These are phyloP conservation scores for Neoboletus magnificus DNA, from an alignment of 768 basidiomycete genomes.

Conservation along the genomic window DNA sequence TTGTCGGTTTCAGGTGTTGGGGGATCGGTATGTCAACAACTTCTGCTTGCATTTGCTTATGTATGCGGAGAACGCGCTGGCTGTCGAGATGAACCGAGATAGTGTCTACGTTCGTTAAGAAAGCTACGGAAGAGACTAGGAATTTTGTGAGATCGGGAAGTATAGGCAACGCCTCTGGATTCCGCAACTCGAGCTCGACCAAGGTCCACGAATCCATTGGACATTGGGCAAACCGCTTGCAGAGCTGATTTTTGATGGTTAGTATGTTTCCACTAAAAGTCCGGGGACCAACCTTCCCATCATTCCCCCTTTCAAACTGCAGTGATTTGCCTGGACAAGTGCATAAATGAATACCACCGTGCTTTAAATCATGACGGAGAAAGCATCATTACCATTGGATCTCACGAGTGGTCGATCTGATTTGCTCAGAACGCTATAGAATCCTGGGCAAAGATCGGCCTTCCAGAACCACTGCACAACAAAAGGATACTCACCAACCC, in stretches of 20 bases:
- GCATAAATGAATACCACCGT: background rate
- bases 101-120: background rate
- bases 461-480: background rate
- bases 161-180: slow-evolving; percentile 1
- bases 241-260: slow-evolving; percentile 4
- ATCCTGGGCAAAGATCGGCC: slow-evolving; percentile 2
- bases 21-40: background rate
- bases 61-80: background rate
- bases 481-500: slow-evolving; percentile 7
- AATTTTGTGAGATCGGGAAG: slow-evolving; percentile 11
- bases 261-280: background rate
- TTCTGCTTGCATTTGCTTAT: background rate
- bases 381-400: slow-evolving; percentile 4
- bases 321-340: slow-evolving; percentile 9
- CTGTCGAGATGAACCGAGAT: slow-evolving; percentile 4
- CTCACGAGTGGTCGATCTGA: slow-evolving; percentile 11
- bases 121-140: slow-evolving; percentile 10
- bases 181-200: slow-evolving; percentile 8
- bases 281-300: slow-evolving; percentile 5
- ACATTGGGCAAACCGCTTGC: background rate
- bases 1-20: background rate
- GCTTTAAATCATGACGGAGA: background rate
- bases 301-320: slow-evolving; percentile 6
- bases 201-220: background rate
- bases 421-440: slow-evolving; percentile 19